Evolutionary conservation across 192 early-diverging fungal species (phyloP).

Genomic region (Chytriomyces confervae): DNA sequence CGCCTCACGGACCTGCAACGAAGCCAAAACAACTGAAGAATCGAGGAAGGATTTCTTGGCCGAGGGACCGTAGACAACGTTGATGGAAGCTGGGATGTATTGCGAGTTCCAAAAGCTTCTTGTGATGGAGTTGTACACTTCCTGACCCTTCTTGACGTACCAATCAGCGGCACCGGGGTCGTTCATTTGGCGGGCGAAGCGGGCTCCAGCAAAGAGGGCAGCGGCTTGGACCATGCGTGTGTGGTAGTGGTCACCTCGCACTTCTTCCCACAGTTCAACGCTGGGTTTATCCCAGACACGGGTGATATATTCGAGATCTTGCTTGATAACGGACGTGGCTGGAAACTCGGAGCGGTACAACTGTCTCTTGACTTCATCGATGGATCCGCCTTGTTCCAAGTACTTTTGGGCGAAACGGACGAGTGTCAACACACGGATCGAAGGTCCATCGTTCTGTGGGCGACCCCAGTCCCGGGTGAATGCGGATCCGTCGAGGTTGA

Average conservation of each 20-base stretch:
- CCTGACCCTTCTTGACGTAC: background rate
- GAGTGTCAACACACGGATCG: conserved; percentile 48
- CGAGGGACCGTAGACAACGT: background rate
- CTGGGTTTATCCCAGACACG: conserved; percentile 42
- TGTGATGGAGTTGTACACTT: background rate
- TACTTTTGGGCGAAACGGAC: conserved; percentile 31
- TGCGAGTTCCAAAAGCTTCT: background rate
- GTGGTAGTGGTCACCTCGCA: conserved; percentile 70
- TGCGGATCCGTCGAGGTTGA: conserved; percentile 59
- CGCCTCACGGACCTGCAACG: background rate
- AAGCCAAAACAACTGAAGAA: background rate
- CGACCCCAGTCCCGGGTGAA: conserved; percentile 64
- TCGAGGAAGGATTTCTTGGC: background rate
- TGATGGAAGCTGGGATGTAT: background rate
- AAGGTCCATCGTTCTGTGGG: conserved; percentile 77
- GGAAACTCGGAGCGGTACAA: conserved; percentile 44
- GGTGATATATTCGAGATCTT: conserved; percentile 68
- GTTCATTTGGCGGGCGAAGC: conserved; percentile 49
- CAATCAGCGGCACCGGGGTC: conserved; percentile 32
- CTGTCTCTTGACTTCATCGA: background rate
- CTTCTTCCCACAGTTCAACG: conserved; percentile 82
- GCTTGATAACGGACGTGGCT: conserved; percentile 46
- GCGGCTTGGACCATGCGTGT: conserved; percentile 68
- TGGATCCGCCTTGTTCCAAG: conserved; percentile 5
- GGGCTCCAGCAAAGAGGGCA: conserved; percentile 64